These are phyloP conservation scores for Tricholoma sp. DNA, from an alignment of 768 basidiomycete species.

Conservation along the genomic window DNA sequence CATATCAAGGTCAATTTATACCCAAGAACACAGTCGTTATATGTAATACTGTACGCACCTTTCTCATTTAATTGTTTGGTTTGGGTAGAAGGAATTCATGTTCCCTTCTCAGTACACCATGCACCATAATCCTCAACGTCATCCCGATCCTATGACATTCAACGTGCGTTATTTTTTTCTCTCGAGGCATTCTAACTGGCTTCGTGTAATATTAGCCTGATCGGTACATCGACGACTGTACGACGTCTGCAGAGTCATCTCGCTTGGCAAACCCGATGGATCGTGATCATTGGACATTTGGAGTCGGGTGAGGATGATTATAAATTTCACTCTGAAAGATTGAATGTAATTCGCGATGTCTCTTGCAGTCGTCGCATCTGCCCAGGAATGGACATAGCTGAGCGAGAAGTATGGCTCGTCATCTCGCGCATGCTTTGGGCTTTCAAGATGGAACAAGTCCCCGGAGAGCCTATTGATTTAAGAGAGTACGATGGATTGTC, in stretches of 20 bases:
- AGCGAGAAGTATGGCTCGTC: no score
- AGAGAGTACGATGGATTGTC: no score
- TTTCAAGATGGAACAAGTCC: no score
- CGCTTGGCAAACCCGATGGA: no score
- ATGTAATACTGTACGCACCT: conserved; percentile 30
- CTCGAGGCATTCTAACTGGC: background rate
- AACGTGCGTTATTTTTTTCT: conserved; percentile 12
- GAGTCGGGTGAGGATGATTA: no score
- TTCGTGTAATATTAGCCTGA: conserved; percentile 28
- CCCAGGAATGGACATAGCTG: no score
- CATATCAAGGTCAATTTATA: conserved; percentile 18
- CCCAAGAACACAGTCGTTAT: conserved; percentile 35
- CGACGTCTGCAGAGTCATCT: conserved; percentile 38
- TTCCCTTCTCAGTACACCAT: conserved; percentile 25
- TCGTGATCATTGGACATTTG: no score
- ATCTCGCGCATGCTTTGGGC: no score
- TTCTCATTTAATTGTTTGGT: background rate
- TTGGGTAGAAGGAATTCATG: background rate
- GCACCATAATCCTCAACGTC: conserved; percentile 30
- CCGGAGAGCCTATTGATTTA: no score
- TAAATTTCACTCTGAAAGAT: no score
- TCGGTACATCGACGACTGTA: conserved; percentile 35
- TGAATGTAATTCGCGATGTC: no score
- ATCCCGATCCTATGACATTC: conserved; percentile 35
- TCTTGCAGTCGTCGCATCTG: no score